Percentiles rank a stretch among this genome's conserved stretches.
These are phyloP conservation scores for Pestalotiopsis sp. DNA, from an alignment of 2,329 filamentous ascomycete genomes.

Conservation along the genomic window DNA sequence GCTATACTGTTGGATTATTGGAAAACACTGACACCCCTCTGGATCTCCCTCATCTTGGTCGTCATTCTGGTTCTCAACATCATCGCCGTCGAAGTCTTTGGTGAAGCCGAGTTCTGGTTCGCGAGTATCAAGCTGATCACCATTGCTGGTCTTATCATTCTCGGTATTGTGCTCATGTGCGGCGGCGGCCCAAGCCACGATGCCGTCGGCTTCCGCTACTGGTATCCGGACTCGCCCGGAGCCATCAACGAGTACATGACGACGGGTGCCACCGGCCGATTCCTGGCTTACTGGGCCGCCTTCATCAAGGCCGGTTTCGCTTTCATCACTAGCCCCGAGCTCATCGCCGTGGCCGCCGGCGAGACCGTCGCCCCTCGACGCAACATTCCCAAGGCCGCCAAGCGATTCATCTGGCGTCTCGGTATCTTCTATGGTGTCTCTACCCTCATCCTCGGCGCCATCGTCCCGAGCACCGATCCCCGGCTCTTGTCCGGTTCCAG, in stretches of 20 bases:
- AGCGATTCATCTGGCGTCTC: slow-evolving; percentile 64
- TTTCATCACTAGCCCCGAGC: slow-evolving; percentile 65
- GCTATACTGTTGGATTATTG: slow-evolving; percentile 65
- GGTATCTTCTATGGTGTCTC: slow-evolving; percentile 67
- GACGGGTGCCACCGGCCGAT: slow-evolving; percentile 50
- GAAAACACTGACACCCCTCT: slow-evolving; percentile 54
- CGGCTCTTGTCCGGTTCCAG: slow-evolving; percentile 62
- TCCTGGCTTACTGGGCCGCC: slow-evolving; percentile 62
- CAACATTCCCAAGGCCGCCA: slow-evolving; percentile 68
- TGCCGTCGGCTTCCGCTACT: slow-evolving; percentile 53
- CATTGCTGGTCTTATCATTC: slow-evolving; percentile 59
- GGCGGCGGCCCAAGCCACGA: slow-evolving; percentile 56
- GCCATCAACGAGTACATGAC: slow-evolving; percentile 52
- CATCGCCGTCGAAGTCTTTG: slow-evolving; percentile 59
- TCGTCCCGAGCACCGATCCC: slow-evolving; percentile 67
- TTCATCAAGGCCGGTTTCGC: slow-evolving; percentile 63
- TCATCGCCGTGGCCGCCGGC: slow-evolving; percentile 65
- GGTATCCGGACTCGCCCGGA: slow-evolving; percentile 40
- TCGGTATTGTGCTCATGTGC: slow-evolving; percentile 58
- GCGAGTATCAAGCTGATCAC: slow-evolving; percentile 63
- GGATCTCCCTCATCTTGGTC: slow-evolving; percentile 60
- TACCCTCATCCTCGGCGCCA: slow-evolving; percentile 62
- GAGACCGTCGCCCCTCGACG: slow-evolving; percentile 66
- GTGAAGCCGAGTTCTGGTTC: slow-evolving; percentile 66
- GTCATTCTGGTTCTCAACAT: slow-evolving; percentile 60